Conservation (phyloP, 495 filamentous ascomycete genomes). For the Collariella sp. region DNA sequence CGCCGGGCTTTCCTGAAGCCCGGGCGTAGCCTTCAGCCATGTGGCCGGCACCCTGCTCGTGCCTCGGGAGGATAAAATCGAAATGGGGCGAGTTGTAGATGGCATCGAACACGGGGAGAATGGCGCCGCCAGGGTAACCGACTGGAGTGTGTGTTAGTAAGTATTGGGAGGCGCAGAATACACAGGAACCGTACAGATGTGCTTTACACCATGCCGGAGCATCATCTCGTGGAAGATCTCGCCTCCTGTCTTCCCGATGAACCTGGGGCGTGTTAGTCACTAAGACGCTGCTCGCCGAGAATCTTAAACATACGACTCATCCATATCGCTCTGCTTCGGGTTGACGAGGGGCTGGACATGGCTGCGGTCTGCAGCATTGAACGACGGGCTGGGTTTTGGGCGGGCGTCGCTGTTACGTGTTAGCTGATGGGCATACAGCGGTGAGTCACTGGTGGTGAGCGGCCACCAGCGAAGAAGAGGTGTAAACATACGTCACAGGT, state of each 20-base stretch:
- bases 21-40: conserved; percentile 77
- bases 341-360: conserved; percentile 64
- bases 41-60: conserved; percentile 74
- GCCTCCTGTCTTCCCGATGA: conserved; percentile 91
- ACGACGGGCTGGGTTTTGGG: conserved; percentile 57
- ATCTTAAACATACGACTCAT: conserved; percentile 54
- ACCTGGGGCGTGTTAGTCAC: conserved; percentile 44
- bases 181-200: conserved; percentile 61
- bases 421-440: conserved; percentile 9
- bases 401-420: conserved; percentile 30
- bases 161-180: background rate
- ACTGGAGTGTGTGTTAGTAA: conserved; percentile 32
- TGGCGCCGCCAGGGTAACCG: conserved; percentile 70
- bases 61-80: conserved; percentile 64
- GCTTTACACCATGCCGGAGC: conserved; percentile 82
- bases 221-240: conserved; percentile 99
- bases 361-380: conserved; percentile 47
- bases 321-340: conserved; percentile 55
- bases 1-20: conserved; percentile 64
- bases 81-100: conserved; percentile 77
- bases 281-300: background rate
- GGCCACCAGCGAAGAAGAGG: background rate
- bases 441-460: conserved; percentile 19
- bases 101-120: conserved; percentile 77
- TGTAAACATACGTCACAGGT: conserved; percentile 10